A percentile compares a stretch with the other conserved stretches of the same genome.
Evolutionary conservation across 306 rosid genomes (phyloP).

Genomic region (Pachyrhizus erosus): DNA sequence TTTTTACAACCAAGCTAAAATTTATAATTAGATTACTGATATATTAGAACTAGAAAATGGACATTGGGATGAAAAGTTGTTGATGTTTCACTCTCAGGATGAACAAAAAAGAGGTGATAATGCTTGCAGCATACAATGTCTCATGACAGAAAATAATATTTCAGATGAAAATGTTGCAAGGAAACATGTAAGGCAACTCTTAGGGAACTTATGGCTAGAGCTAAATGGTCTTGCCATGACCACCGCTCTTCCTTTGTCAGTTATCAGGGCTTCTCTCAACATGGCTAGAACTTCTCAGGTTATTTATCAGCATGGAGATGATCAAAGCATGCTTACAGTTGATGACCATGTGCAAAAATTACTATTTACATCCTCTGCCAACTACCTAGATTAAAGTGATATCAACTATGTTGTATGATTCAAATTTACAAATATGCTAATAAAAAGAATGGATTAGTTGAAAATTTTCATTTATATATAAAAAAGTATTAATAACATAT

Average conservation of each 20-base stretch:
- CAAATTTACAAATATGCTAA: neutral
- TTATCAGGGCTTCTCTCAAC: constrained; percentile 42
- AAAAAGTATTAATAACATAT: too few relatives aligned
- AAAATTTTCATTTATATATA: too few relatives aligned
- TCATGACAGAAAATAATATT: constrained; percentile 39
- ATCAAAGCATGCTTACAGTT: constrained; percentile 36
- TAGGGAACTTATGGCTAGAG: constrained; percentile 47
- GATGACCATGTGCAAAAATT: constrained; percentile 48
- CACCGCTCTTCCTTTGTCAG: neutral
- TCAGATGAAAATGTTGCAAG: constrained; percentile 48
- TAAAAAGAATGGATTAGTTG: too few relatives aligned
- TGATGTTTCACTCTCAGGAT: constrained; percentile 37
- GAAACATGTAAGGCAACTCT: constrained; percentile 31
- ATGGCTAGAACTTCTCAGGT: constrained; percentile 58
- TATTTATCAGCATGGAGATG: constrained; percentile 58
- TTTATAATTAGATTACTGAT: neutral
- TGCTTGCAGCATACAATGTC: constrained; percentile 50
- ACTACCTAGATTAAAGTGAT: neutral
- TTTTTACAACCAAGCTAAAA: neutral
- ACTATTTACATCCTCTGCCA: constrained; percentile 32
- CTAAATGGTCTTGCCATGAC: constrained; percentile 44
- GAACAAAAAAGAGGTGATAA: constrained; percentile 58
- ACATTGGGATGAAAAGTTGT: neutral
- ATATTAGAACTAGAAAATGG: neutral
- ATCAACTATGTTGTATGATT: neutral